These are phyloP conservation scores for Fagopyrum tataricum DNA, from an alignment of 148 eudicot species.

Conservation along the genomic window DNA sequence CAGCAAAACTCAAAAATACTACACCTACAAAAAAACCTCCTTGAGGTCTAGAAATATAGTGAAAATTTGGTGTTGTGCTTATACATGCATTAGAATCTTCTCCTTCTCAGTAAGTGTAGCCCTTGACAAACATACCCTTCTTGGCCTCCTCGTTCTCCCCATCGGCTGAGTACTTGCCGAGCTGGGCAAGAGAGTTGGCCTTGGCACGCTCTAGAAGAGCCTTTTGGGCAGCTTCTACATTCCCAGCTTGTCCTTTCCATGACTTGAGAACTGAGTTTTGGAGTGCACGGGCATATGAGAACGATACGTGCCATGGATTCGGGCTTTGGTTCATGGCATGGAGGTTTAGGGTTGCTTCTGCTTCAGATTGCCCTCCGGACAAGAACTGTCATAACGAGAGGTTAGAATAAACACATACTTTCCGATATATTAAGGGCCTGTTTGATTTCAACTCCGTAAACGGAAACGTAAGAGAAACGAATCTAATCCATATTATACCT, in stretches of 20 bases:
- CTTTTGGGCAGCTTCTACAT: conserved; percentile 41
- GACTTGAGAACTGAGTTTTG: conserved; percentile 47
- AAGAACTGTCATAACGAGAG: conserved; percentile 23
- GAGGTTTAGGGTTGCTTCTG: conserved; percentile 46
- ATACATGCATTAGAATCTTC: too few relatives aligned
- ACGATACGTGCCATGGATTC: conserved; percentile 51
- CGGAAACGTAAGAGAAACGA: too few relatives aligned
- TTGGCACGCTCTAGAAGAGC: conserved; percentile 30
- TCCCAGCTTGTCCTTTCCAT: conserved; percentile 40
- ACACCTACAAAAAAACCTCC: too few relatives aligned
- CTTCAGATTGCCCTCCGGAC: conserved; percentile 48
- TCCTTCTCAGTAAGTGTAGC: conserved; percentile 25
- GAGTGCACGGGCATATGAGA: conserved; percentile 52
- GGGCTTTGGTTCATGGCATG: conserved; percentile 47
- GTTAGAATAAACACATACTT: too few relatives aligned
- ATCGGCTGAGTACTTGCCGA: conserved; percentile 42
- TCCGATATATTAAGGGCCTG: too few relatives aligned
- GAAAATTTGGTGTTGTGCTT: too few relatives aligned
- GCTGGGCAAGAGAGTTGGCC: conserved; percentile 50
- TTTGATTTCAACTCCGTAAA: too few relatives aligned
- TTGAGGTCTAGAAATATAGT: too few relatives aligned
- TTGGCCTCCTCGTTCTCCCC: conserved; percentile 46
- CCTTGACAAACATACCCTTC: conserved; percentile 36
- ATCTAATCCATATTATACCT: too few relatives aligned
- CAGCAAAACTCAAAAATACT: too few relatives aligned